Percentiles rank a stretch among this genome's conserved stretches.
These are phyloP conservation scores for Sarocladiaceae sp. DNA, from an alignment of 2,329 filamentous ascomycete species.

Conservation along the genomic window DNA sequence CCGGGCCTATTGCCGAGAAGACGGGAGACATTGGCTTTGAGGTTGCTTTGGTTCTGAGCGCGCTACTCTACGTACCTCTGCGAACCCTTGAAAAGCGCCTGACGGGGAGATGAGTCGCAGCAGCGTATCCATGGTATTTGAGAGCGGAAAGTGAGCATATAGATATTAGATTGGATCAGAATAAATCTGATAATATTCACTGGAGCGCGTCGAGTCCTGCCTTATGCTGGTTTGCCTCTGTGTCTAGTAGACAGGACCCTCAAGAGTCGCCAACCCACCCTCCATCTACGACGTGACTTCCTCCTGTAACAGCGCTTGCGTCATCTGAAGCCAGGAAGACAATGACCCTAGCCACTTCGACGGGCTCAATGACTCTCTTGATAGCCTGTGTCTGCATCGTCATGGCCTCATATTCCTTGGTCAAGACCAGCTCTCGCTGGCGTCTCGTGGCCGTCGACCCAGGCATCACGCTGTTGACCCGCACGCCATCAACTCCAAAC, in stretches of 20 bases:
- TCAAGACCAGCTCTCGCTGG: conserved; percentile 36
- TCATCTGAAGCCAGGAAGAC: conserved; percentile 41
- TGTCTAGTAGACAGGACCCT: no score
- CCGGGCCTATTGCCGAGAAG: conserved; percentile 50
- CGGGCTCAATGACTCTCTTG: conserved; percentile 32
- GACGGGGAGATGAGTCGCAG: conserved; percentile 10
- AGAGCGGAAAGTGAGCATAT: neutral
- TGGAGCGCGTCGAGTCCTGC: neutral
- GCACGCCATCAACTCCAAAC: conserved; percentile 39
- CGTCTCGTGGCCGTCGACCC: conserved; percentile 39
- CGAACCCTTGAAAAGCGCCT: conserved; percentile 37
- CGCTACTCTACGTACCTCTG: conserved; percentile 40
- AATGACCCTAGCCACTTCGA: conserved; percentile 39
- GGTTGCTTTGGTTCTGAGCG: conserved; percentile 49
- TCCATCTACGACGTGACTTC: conserved; percentile 29
- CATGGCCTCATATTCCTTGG: conserved; percentile 31
- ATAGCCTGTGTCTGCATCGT: conserved; percentile 35
- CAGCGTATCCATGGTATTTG: no score
- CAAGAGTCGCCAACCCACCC: conserved; percentile 18
- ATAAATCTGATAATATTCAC: no score
- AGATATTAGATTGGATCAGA: neutral
- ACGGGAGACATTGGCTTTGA: conserved; percentile 64
- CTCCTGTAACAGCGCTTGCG: conserved; percentile 38
- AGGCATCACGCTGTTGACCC: conserved; percentile 44
- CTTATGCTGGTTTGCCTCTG: no score